Evolutionary conservation across 106 monocot genomes (phyloP), one percentile per base, ranked within the genome.

Genomic region (Dendrobium chrysotoxum): DNA sequence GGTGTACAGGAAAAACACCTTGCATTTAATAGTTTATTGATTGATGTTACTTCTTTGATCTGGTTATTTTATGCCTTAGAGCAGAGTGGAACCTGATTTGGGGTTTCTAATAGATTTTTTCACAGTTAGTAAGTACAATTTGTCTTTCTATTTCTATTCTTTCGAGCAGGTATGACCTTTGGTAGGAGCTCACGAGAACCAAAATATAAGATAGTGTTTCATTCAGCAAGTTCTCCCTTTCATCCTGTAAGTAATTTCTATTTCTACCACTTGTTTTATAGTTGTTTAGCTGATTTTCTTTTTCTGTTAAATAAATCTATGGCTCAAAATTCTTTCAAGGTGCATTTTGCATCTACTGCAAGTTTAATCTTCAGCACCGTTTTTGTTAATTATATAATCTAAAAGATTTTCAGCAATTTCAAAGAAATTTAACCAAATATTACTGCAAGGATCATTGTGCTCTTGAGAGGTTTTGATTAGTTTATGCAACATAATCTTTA

Each of bases 181-280:
- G 88, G 85, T 39, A 78, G 83, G 54, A 91, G 85, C 42, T 85
- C 86, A 61, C 86, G 88, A 73, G 88, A 91, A 68, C 88, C 88
- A 20, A 91, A 88, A 47, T 91, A 82, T 67, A 83, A 78, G 57
- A 83, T 91, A 28, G 85, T 82, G 44, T 88, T 88, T 77, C 91
- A 91, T 81, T 44, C 86, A 10, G 41, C 45, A 67, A 77, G 81
- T 23, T 88, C 85, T 23, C 86, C 86, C 20, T 91, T 88, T 82
- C 81, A 83, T 81, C 83, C 86, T 25, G 88, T 91, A 73, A 88
- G 86, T 84, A 40, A 21, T 54, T 41, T 18, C 64, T 26, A 26
- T 79, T 39, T 40, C 50, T 78, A 25, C 16, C n/a, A 46, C 15
- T 50, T 50, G 50, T 50, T 13, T 50, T 50, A 1, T 50, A 50